phyloP scores from a whole-genome alignment of 2,329 filamentous ascomycete genomes.

The Fusarium annulatum region DNA sequence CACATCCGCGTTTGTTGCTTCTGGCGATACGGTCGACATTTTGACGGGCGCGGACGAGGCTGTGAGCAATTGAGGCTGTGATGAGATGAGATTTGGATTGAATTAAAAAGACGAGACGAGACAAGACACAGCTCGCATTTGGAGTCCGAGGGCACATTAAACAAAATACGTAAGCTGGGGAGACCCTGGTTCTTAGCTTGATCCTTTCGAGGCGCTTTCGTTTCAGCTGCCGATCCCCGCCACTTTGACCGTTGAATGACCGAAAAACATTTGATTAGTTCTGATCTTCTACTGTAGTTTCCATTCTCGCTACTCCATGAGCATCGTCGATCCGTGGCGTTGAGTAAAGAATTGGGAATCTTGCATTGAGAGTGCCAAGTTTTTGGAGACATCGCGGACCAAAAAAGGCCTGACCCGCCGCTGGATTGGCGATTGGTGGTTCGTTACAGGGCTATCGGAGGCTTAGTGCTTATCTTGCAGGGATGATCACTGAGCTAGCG shows the following conservation, averaged over 20 bases:
- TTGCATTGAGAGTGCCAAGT: neutral
- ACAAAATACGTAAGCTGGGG: conserved; percentile 4
- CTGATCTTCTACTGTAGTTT: rapidly evolving
- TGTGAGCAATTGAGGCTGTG: neutral
- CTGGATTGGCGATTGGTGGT: neutral
- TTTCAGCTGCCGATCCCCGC: conserved; percentile 11
- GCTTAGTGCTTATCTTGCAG: conserved; percentile 16
- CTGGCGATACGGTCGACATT: conserved; percentile 26
- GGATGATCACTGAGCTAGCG: neutral
- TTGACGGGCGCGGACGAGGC: neutral
- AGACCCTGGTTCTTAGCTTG: neutral
- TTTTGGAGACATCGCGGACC: neutral
- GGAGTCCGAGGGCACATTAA: conserved; percentile 5
- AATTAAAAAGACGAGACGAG: too few relatives aligned
- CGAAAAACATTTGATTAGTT: neutral
- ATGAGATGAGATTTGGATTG: neutral
- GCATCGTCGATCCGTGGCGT: rapidly evolving
- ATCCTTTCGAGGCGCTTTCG: neutral
- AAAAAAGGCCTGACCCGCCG: neutral
- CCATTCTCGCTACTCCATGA: rapidly evolving
- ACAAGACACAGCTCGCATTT: neutral
- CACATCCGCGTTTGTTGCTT: conserved; percentile 4
- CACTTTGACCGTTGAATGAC: neutral
- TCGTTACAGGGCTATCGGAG: neutral
- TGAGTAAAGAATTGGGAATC: neutral